Evolutionary conservation across 2,329 filamentous ascomycete species (phyloP), one percentile per base, ranked within the genome.

Genomic region (Ramularia endophylla): DNA sequence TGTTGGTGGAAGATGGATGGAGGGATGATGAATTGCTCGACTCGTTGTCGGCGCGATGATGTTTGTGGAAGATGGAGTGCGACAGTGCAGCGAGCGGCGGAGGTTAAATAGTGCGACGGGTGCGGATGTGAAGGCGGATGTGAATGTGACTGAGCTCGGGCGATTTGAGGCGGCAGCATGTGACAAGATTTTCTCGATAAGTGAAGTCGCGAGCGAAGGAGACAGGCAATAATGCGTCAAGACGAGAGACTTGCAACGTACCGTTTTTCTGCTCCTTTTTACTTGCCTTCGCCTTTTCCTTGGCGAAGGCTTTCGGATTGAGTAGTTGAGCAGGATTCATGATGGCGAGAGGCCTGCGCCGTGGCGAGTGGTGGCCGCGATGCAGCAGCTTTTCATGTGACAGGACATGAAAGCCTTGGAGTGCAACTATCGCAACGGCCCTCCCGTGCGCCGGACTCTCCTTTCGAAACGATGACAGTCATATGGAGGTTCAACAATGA

Each of bases 221-320:
- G 36, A 30, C 15, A 12, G 33, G 22, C n/a, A 18, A 17, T 16
- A 20, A 19, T 12, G 31, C 29, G 16, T 32, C n/a, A 31, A 29
- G 16, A 18, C 13, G 32, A n/a, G 33, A 33, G 30, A 38, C 12
- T 19, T 20, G n/a, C 13, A n/a, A 59, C 57, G 32, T 51, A 61
- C 58, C 57, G 48, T 57, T 49, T 43, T 54, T 56, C 27, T 40
- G 37, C 16, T 53, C 40, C 8, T 18, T 13, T 15, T 36, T 40
- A 4, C 20, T 20, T 48, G 35, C 56, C 39, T 58, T 55, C n/a
- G 47, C 55, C 35, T 61, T 54, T 36, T 53, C 49, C 47, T 65
- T 65, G 2, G 56, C 58, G 39, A 56, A 62, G 3, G 57, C 62
- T 42, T 62, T 65, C 5, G 63, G 64, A 43, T 67, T 61, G 5